Evolutionary conservation across 2,329 filamentous ascomycete species (phyloP), one percentile per base, ranked within the genome.

Genomic region (Fusarium sp.): DNA sequence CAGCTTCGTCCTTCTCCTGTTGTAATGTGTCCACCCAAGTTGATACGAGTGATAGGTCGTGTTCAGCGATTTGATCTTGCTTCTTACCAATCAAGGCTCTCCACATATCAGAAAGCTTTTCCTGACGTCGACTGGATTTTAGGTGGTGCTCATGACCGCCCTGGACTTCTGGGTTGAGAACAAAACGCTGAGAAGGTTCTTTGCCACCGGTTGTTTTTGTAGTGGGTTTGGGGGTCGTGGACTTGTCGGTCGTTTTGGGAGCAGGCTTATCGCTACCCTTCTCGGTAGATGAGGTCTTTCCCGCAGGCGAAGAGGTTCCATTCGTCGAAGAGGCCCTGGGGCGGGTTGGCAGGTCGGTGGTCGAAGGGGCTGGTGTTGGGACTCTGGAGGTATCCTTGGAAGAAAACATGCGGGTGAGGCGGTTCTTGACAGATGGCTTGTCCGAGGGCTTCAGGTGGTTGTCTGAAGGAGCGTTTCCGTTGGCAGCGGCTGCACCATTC

Each of bases 11-110:
- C 74, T 92, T 93, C 75, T 97, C 93, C 66, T 86, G 90, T 74
- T 93, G 92, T 67, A 97, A 83, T 61, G 96, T 93, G 74, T 97
- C 94, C 52, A 97, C 93, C 94, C 94, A 98, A 69, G 87, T 93
- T 25, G 93, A 95, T 79, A 98, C 95, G 52, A 99, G 84, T 8
- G 94, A 98, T 41, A 98, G 80, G 65, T 96, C 92, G 72, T 92
- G 87, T 59, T 95, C 91, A 25, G 88, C 90, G 19, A 88, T 82
- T 17, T 80, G 79, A 14, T 93, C 91, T 72, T 91, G 90, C 77
- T 92, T 93, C 76, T 91, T 92, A 63, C 92, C 92, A 49, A 98
- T 84, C 68, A 97, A 85, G 67, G 89, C 88, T 67, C 93, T 90
- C 76, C 96, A 89, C 87, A 98, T 91, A 75, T 96, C 93, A 17